Conservation (phyloP, 306 rosid species). For the Arachis stenosperma region DNA sequence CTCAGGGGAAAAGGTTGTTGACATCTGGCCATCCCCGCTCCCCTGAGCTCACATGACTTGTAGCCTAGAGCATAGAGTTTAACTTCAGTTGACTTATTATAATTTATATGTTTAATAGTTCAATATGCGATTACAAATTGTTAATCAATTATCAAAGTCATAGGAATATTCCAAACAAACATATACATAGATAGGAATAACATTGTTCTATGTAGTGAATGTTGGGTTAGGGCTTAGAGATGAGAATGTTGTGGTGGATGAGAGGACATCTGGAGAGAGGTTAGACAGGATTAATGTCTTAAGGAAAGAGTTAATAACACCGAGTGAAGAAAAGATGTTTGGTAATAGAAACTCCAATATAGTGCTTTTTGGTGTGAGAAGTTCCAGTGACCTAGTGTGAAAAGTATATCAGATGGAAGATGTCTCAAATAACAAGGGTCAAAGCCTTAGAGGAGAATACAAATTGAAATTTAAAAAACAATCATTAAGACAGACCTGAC, state of each 20-base stretch:
- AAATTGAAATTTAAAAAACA: neutral
- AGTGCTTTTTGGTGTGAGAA: constrained; percentile 12
- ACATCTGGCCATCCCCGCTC: neutral
- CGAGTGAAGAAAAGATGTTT: neutral
- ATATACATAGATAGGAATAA: neutral
- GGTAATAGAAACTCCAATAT: neutral
- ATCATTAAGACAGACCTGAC: neutral
- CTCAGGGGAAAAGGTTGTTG: neutral
- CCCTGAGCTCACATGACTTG: neutral
- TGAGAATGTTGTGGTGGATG: constrained; percentile 8
- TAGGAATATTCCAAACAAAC: neutral
- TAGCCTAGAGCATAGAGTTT: neutral
- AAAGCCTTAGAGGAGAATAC: neutral
- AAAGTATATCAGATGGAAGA: constrained; percentile 4
- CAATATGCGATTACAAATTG: neutral
- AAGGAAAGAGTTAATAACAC: neutral
- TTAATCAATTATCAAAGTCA: neutral
- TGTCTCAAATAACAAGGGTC: neutral
- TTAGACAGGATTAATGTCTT: constrained; percentile 10
- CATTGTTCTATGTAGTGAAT: neutral
- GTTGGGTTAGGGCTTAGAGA: neutral
- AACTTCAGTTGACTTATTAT: no score
- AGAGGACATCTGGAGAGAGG: neutral
- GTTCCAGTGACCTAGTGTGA: neutral
- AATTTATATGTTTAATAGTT: neutral